Evolutionary conservation across 1,284 basidiomycete genomes (phyloP).

Genomic region (Pulchroboletus neoregius): DNA sequence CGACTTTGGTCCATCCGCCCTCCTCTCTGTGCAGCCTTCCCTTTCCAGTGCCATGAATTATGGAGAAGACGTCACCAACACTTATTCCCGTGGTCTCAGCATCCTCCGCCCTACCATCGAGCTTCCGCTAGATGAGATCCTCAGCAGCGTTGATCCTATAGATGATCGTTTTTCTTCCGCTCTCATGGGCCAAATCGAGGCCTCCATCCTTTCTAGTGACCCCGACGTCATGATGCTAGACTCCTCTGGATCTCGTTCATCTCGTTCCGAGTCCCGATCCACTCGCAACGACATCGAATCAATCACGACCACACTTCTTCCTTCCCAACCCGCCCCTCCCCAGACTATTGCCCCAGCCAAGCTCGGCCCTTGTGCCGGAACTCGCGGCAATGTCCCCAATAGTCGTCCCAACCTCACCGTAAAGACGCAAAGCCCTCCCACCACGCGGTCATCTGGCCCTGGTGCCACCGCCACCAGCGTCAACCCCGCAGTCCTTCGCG

Average conservation of each 20-base stretch:
- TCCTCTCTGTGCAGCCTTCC: conserved; percentile 64
- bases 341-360: conserved; percentile 52
- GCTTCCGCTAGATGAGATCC: conserved; percentile 71
- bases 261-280: conserved; percentile 8
- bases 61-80: conserved; percentile 61
- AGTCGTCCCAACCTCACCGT: conserved; percentile 57
- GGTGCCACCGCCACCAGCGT: conserved; percentile 58
- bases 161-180: conserved; percentile 17
- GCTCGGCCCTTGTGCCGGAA: conserved; percentile 46
- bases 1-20: conserved; percentile 71
- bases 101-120: conserved; percentile 75
- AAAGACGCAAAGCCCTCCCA: conserved; percentile 39
- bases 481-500: conserved; percentile 38
- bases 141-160: conserved; percentile 34
- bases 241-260: conserved; percentile 4
- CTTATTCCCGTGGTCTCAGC: conserved; percentile 49
- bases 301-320: conserved; percentile 23
- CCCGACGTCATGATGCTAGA: conserved; percentile 31
- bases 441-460: conserved; percentile 52
- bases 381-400: conserved; percentile 41
- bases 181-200: conserved; percentile 13
- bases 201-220: conserved; percentile 7
- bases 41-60: conserved; percentile 65
- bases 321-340: conserved; percentile 39
- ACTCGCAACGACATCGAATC: conserved; percentile 10